These are phyloP conservation scores for Echeveria elegans DNA, from an alignment of 164 flowering plant species.

Conservation along the genomic window DNA sequence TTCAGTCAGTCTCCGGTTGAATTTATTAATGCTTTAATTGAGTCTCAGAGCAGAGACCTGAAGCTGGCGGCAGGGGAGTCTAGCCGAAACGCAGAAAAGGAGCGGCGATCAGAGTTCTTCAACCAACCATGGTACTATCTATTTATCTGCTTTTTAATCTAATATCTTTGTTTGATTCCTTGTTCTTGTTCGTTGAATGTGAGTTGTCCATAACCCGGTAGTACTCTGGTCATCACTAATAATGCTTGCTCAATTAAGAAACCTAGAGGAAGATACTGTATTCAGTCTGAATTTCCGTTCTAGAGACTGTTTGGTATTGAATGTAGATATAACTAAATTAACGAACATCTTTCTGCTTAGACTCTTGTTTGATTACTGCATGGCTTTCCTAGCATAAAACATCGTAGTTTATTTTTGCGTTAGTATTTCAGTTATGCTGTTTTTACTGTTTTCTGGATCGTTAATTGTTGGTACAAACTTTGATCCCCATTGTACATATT, in stretches of 20 bases:
- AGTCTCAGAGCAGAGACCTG: conserved; percentile 37
- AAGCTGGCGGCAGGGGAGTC: conserved; percentile 36
- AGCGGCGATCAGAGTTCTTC: conserved; percentile 38
- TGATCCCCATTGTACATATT: too few species aligned
- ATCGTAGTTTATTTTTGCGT: neutral
- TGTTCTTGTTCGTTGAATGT: too few species aligned
- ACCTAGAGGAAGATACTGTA: neutral
- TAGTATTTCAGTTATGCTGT: neutral
- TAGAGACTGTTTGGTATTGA: neutral
- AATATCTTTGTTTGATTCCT: neutral
- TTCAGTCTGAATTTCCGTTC: neutral
- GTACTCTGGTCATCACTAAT: too few species aligned
- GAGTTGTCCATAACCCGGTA: neutral
- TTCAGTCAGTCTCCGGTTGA: conserved; percentile 28
- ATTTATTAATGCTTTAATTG: conserved; percentile 35
- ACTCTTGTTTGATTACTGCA: neutral
- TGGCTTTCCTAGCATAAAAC: neutral
- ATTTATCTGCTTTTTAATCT: neutral
- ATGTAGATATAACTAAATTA: neutral
- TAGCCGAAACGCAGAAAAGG: conserved; percentile 24
- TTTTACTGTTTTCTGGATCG: neutral
- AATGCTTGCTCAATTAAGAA: neutral
- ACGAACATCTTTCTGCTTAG: neutral
- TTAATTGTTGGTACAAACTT: neutral
- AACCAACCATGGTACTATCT: conserved; percentile 38